phyloP scores from a whole-genome alignment of 148 eudicot species.

The Simmondsia chinensis region DNA sequence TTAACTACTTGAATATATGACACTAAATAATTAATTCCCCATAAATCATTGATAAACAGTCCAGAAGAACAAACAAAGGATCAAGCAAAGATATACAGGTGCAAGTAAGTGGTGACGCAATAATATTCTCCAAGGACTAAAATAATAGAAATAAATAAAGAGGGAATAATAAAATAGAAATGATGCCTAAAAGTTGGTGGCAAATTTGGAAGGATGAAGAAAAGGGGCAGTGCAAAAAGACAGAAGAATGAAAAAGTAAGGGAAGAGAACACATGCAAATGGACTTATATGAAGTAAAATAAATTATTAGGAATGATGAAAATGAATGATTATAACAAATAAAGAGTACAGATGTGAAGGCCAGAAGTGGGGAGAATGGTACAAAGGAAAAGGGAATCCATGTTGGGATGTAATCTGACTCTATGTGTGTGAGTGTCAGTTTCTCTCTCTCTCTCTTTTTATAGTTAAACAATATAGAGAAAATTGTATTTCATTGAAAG shows the following conservation, averaged over 20 bases:
- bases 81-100: too few species aligned
- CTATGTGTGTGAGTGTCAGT: slow-evolving; percentile 12
- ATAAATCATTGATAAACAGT: too few species aligned
- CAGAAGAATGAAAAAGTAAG: slow-evolving; percentile 20
- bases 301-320: slow-evolving; percentile 16
- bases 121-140: too few species aligned
- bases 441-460: slow-evolving; percentile 1
- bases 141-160: too few species aligned
- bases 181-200: slow-evolving; percentile 56
- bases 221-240: slow-evolving; percentile 3
- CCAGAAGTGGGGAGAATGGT: slow-evolving; percentile 13
- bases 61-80: too few species aligned
- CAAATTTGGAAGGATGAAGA: slow-evolving; percentile 51
- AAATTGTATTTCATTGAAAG: too few species aligned
- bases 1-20: too few species aligned
- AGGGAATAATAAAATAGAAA: too few species aligned
- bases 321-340: slow-evolving; percentile 15
- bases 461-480: too few species aligned
- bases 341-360: not conserved
- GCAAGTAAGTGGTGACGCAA: too few species aligned
- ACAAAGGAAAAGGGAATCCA: slow-evolving; percentile 56
- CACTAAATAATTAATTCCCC: too few species aligned
- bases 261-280: slow-evolving; percentile 43
- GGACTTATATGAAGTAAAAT: slow-evolving; percentile 22
- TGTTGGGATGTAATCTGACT: slow-evolving; percentile 50